phyloP scores from a whole-genome alignment of 169 alveolate genomes.

The Eimeria zaria region DNA sequence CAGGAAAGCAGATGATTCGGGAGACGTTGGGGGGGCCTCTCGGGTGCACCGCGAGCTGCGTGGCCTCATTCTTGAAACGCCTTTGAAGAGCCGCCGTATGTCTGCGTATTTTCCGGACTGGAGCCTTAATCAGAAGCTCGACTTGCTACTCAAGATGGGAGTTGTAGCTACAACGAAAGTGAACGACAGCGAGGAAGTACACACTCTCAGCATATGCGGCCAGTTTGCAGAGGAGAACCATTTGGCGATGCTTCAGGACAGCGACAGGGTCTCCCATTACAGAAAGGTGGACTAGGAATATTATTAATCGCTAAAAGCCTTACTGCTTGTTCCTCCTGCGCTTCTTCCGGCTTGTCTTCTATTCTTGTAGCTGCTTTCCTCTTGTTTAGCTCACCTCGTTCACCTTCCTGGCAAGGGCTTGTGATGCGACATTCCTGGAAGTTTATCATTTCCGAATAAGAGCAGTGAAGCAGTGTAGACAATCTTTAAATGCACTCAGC shows the following conservation, averaged over 20 bases:
- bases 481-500: not conserved
- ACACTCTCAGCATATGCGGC: slow-evolving; percentile 76
- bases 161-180: slow-evolving; percentile 56
- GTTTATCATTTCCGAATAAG: not conserved
- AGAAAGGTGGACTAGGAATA: slow-evolving; percentile 51
- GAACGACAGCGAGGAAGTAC: slow-evolving; percentile 72
- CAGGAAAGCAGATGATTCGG: slow-evolving; percentile 24
- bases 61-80: slow-evolving; percentile 21
- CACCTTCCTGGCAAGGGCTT: not conserved
- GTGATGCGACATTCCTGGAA: not conserved
- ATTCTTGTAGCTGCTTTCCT: not conserved
- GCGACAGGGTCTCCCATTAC: slow-evolving; percentile 70
- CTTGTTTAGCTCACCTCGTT: not conserved
- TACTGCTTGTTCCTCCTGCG: too few relatives aligned
- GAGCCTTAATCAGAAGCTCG: slow-evolving; percentile 55
- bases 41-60: slow-evolving; percentile 51
- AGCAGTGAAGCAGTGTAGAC: not conserved
- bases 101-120: slow-evolving; percentile 57
- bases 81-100: slow-evolving; percentile 67
- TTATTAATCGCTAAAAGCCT: too few relatives aligned
- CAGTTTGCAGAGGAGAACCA: slow-evolving; percentile 77
- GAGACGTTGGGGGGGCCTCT: slow-evolving; percentile 20
- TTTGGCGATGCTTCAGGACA: slow-evolving; percentile 72
- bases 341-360: not conserved
- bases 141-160: slow-evolving; percentile 68